These are phyloP conservation scores for Citrus inodora DNA, from an alignment of 345 rosid genomes.

Conservation along the genomic window DNA sequence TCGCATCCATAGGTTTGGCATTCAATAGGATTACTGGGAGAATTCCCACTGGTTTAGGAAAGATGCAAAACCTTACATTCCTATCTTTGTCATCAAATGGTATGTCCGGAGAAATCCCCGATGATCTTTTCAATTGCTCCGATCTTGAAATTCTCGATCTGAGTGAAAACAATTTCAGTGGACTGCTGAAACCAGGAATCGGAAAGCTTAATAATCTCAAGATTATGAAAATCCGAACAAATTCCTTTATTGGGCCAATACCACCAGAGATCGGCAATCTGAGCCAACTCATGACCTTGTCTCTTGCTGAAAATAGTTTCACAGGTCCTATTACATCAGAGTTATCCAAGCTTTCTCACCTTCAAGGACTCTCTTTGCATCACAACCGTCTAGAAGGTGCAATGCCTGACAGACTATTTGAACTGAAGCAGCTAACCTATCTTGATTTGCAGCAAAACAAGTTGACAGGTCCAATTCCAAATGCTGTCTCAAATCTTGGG, in stretches of 20 bases:
- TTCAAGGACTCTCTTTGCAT: slow-evolving; percentile 61
- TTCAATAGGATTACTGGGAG: slow-evolving; percentile 44
- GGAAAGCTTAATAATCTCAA: slow-evolving; percentile 56
- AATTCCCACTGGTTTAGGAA: slow-evolving; percentile 64
- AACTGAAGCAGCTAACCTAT: slow-evolving; percentile 49
- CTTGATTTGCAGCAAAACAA: slow-evolving; percentile 55
- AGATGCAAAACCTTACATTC: slow-evolving; percentile 44
- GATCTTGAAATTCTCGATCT: slow-evolving; percentile 31
- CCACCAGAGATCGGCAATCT: slow-evolving; percentile 68
- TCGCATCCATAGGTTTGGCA: slow-evolving; percentile 37
- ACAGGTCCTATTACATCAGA: slow-evolving; percentile 59
- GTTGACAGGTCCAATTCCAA: slow-evolving; percentile 56
- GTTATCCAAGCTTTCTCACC: slow-evolving; percentile 53
- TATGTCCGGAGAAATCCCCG: slow-evolving; percentile 70
- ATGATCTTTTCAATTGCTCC: slow-evolving; percentile 73
- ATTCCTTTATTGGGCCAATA: slow-evolving; percentile 60
- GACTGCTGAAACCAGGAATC: slow-evolving; percentile 50
- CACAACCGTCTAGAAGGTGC: slow-evolving; percentile 52
- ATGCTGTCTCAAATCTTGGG: slow-evolving; percentile 48
- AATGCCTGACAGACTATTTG: slow-evolving; percentile 52
- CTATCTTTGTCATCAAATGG: slow-evolving; percentile 41
- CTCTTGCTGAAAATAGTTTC: slow-evolving; percentile 49
- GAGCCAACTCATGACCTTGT: slow-evolving; percentile 38
- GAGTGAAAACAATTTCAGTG: slow-evolving; percentile 51
- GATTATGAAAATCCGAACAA: slow-evolving; percentile 28